Conservation (phyloP, 305 asterid genomes). For the Fraxinus sp. region DNA sequence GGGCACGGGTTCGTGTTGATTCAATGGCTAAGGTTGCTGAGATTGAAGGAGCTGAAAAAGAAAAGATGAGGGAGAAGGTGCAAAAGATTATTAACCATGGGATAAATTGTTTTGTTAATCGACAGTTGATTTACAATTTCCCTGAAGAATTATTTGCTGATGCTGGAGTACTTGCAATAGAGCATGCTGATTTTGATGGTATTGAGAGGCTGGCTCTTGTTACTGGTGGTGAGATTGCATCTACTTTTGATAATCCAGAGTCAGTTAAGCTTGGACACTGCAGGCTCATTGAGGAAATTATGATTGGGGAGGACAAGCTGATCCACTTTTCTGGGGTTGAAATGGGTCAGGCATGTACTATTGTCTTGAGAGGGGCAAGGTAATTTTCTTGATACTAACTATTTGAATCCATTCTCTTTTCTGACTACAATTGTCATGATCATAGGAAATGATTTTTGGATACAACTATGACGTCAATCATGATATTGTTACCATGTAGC, state of each 20-base stretch:
- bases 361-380: conserved; percentile 95
- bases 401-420: background rate
- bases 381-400: conserved; percentile 19
- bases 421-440: background rate
- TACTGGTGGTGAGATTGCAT: conserved; percentile 95
- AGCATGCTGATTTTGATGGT: conserved; percentile 97
- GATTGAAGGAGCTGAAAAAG: conserved; percentile 86
- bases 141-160: conserved; percentile 95
- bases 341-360: conserved; percentile 95
- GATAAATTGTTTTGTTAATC: conserved; percentile 88
- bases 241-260: conserved; percentile 95
- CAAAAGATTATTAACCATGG: conserved; percentile 86
- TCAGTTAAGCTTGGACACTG: conserved; percentile 89
- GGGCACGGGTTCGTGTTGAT: conserved; percentile 97
- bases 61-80: conserved; percentile 90
- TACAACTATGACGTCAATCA: background rate
- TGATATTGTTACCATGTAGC: background rate
- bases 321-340: conserved; percentile 91
- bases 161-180: conserved; percentile 87
- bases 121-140: conserved; percentile 91
- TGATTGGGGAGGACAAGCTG: conserved; percentile 94
- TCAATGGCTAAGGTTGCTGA: conserved; percentile 99
- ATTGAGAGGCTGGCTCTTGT: conserved; percentile 89
- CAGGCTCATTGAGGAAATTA: conserved; percentile 87
- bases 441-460: background rate